Evolutionary conservation across 441 rosid genomes (phyloP).

Genomic region (Rhodomyrtus psidioides): DNA sequence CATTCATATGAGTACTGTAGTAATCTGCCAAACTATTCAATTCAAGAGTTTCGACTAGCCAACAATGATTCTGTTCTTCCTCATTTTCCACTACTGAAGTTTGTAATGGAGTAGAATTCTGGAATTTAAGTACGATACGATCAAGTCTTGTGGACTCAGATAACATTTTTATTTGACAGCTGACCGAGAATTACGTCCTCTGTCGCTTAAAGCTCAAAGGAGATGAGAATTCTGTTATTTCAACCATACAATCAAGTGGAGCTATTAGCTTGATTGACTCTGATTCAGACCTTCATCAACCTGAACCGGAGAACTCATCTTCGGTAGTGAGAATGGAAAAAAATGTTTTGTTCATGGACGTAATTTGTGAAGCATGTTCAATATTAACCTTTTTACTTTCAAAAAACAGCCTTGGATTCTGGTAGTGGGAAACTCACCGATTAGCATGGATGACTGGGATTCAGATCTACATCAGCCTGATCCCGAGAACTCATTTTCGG

Average conservation of each 20-base stretch:
- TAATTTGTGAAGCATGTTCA: neutral
- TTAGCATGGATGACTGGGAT: neutral
- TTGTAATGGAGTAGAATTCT: neutral
- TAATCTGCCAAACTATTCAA: neutral
- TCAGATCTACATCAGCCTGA: neutral
- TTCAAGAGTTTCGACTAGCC: neutral
- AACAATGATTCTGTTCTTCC: neutral
- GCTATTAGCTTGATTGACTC: neutral
- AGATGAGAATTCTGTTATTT: neutral
- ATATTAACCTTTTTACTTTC: neutral
- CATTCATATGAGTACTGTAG: neutral
- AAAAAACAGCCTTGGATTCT: neutral
- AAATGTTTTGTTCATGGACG: neutral
- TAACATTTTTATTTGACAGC: neutral
- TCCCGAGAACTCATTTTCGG: neutral
- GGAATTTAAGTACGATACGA: neutral
- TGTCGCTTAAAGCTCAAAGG: neutral
- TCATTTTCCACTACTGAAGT: neutral
- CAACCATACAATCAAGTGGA: neutral
- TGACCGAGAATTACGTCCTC: neutral
- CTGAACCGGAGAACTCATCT: neutral
- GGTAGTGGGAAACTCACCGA: neutral
- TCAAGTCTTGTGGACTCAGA: neutral
- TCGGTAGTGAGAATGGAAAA: neutral
- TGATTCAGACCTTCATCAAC: neutral